Percentiles rank a stretch among this genome's conserved stretches.
Conservation (phyloP, 257 asterid species). For the Salvia miltiorrhiza region DNA sequence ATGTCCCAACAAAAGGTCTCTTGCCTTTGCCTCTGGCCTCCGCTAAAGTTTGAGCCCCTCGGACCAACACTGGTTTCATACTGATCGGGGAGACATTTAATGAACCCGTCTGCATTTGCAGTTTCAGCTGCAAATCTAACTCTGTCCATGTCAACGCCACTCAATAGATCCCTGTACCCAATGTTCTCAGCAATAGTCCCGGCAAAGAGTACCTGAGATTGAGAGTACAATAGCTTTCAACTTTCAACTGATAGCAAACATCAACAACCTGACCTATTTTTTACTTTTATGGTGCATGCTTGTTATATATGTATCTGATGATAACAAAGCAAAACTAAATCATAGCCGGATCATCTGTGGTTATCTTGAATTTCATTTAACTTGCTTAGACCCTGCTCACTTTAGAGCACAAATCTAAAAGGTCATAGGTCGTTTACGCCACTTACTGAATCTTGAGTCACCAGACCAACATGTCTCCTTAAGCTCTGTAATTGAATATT, state of each 20-base stretch:
- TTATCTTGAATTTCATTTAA: background rate
- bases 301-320: background rate
- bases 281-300: background rate
- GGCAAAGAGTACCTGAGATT: conserved; percentile 65
- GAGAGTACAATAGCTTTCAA: conserved; percentile 2
- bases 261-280: background rate
- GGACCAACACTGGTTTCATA: conserved; percentile 77
- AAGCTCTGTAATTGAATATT: conserved; percentile 54
- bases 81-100: conserved; percentile 56
- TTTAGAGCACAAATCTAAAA: background rate
- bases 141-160: conserved; percentile 68
- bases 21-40: conserved; percentile 93
- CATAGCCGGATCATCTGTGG: background rate
- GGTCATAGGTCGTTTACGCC: background rate
- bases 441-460: conserved; percentile 85
- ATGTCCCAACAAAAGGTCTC: background rate
- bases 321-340: conserved; percentile 10
- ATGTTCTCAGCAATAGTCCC: conserved; percentile 90
- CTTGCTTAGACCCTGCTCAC: background rate
- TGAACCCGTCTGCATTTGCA: conserved; percentile 90
- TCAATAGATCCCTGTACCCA: conserved; percentile 76
- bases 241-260: background rate
- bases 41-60: conserved; percentile 87
- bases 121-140: conserved; percentile 75
- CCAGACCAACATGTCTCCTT: conserved; percentile 84